Evolutionary conservation across 2,329 filamentous ascomycete species (phyloP).

Genomic region (Claviceps pazoutovae): DNA sequence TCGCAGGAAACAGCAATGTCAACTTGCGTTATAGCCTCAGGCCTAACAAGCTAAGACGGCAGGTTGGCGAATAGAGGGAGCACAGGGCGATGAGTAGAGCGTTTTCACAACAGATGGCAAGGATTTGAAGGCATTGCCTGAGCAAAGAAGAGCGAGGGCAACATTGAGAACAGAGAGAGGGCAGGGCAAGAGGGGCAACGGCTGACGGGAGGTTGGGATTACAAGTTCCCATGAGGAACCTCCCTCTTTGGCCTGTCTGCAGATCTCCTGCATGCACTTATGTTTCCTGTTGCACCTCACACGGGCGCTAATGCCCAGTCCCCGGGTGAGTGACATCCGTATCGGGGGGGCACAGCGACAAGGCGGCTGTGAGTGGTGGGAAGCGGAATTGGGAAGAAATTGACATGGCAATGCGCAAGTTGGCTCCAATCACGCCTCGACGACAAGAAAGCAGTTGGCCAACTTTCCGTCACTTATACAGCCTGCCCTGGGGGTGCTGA

Average conservation of each 20-base stretch:
- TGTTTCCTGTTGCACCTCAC: neutral
- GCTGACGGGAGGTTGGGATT: neutral
- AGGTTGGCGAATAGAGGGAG: neutral
- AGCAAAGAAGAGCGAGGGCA: neutral
- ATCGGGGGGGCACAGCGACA: neutral
- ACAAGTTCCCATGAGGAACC: neutral
- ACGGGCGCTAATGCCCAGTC: neutral
- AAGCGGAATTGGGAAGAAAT: neutral
- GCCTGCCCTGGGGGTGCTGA: neutral
- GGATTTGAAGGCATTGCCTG: neutral
- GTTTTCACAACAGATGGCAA: neutral
- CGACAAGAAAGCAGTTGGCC: neutral
- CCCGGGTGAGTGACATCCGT: neutral
- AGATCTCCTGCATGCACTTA: too few species aligned
- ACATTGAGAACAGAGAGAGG: neutral
- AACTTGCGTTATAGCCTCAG: neutral
- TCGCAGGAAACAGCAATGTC: neutral
- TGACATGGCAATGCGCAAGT: neutral
- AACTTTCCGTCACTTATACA: neutral
- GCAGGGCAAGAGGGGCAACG: neutral
- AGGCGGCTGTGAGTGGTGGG: neutral
- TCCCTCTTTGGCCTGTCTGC: neutral
- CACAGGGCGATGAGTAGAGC: neutral
- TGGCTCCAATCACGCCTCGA: neutral
- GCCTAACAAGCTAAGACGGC: constrained; percentile 1